A percentile compares a stretch with the other conserved stretches of the same genome.
Conservation (phyloP, 1,284 basidiomycete genomes). For the Naganishia liquefaciens region DNA sequence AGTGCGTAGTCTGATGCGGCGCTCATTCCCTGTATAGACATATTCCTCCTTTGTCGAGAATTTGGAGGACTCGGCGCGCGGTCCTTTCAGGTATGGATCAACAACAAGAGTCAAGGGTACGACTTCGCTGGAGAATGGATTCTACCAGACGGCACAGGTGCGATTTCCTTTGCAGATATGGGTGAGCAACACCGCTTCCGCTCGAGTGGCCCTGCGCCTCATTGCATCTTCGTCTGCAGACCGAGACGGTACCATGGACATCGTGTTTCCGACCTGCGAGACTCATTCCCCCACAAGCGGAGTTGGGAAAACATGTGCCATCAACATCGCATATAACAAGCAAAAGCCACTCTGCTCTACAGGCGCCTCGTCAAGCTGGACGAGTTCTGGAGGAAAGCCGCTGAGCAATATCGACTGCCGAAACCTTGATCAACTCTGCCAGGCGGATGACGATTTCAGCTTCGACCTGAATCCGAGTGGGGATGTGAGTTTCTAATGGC, state of each 20-base stretch:
- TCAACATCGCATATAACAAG: conserved; percentile 92
- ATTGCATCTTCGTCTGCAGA: conserved; percentile 57
- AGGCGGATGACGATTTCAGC: conserved; percentile 73
- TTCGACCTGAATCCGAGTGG: conserved; percentile 69
- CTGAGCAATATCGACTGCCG: conserved; percentile 53
- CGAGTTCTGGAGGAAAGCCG: conserved; percentile 6
- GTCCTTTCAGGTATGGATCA: conserved; percentile 90
- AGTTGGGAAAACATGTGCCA: conserved; percentile 69
- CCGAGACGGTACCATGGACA: conserved; percentile 93
- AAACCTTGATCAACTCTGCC: conserved; percentile 65
- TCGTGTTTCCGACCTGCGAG: conserved; percentile 84
- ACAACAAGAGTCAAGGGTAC: conserved; percentile 75
- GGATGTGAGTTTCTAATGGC: conserved; percentile 58
- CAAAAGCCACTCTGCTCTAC: conserved; percentile 77
- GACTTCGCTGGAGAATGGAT: conserved; percentile 65
- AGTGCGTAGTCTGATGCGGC: no score
- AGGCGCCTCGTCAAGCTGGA: conserved; percentile 35
- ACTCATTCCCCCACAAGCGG: conserved; percentile 67
- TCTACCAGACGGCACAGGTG: conserved; percentile 75
- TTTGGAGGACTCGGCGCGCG: conserved; percentile 57
- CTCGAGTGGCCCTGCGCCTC: not conserved
- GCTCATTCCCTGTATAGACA: conserved; percentile 58
- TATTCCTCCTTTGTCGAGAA: conserved; percentile 81
- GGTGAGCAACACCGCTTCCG: conserved; percentile 58
- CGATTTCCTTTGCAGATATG: conserved; percentile 87